These are phyloP conservation scores for Myriosclerotinia curreyana DNA, from an alignment of 2,329 filamentous ascomycete genomes.

Conservation along the genomic window DNA sequence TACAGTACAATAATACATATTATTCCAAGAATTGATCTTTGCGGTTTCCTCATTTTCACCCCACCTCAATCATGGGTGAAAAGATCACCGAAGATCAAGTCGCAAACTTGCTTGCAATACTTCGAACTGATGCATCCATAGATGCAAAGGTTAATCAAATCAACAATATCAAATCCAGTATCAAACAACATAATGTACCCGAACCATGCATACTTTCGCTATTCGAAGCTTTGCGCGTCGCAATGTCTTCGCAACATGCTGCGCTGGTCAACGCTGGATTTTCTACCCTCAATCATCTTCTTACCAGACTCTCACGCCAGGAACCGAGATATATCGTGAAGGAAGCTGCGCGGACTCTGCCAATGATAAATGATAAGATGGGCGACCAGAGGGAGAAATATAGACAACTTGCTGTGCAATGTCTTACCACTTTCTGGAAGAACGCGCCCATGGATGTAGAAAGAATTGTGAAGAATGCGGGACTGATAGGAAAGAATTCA, in stretches of 20 bases:
- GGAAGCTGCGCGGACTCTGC: conserved; percentile 68
- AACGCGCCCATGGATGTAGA: conserved; percentile 72
- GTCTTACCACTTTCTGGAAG: conserved; percentile 73
- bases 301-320: conserved; percentile 83
- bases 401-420: conserved; percentile 68
- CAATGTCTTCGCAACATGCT: conserved; percentile 73
- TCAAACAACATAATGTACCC: conserved; percentile 89
- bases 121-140: conserved; percentile 61
- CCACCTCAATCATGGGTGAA: conserved; percentile 48
- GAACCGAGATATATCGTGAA: conserved; percentile 71
- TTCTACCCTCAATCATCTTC: conserved; percentile 80
- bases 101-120: conserved; percentile 50
- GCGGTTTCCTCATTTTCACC: conserved; percentile 16
- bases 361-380: conserved; percentile 77
- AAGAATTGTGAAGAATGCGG: conserved; percentile 71
- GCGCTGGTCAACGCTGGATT: conserved; percentile 79
- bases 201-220: conserved; percentile 67
- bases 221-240: conserved; percentile 77
- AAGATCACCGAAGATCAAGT: conserved; percentile 59
- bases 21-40: conserved; percentile 21
- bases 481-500: conserved; percentile 75
- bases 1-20: no score
- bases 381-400: conserved; percentile 87
- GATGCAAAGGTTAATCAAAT: conserved; percentile 70
- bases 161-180: conserved; percentile 75